These are phyloP conservation scores for Bipolaris bicolor DNA, from an alignment of 2,329 filamentous ascomycete species.

Conservation along the genomic window DNA sequence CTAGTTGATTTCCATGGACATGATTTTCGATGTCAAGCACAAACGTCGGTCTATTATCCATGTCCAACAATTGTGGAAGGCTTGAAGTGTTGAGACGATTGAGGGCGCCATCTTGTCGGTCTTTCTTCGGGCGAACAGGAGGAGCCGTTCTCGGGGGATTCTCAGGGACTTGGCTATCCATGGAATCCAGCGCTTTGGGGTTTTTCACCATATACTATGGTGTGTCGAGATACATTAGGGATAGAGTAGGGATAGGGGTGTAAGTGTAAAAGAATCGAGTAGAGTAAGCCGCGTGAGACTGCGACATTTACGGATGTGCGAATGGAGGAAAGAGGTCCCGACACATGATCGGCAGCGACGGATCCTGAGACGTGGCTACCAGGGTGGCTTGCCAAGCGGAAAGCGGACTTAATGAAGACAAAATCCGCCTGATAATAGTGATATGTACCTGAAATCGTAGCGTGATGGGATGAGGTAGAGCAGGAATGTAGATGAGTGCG, in stretches of 20 bases:
- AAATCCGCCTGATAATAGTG: too few relatives aligned
- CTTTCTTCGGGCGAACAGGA: neutral
- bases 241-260: neutral
- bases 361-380: neutral
- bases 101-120: slow-evolving; percentile 23
- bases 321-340: neutral
- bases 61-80: slow-evolving; percentile 39
- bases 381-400: too few relatives aligned
- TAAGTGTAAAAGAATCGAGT: neutral
- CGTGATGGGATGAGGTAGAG: too few relatives aligned
- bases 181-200: slow-evolving; percentile 1
- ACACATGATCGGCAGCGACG: neutral
- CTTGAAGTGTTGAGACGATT: slow-evolving; percentile 32
- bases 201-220: neutral
- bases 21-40: slow-evolving; percentile 41
- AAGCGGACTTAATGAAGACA: too few relatives aligned
- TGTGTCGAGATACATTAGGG: slow-evolving; percentile 5
- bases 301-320: neutral
- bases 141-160: slow-evolving; percentile 4
- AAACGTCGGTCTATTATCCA: slow-evolving; percentile 42
- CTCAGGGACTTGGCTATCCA: slow-evolving; percentile 10
- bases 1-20: slow-evolving; percentile 15
- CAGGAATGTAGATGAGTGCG: too few relatives aligned
- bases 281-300: neutral
- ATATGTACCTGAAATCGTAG: too few relatives aligned